phyloP scores from a whole-genome alignment of 495 filamentous ascomycete species.

The Talaromyces stipitatus region DNA sequence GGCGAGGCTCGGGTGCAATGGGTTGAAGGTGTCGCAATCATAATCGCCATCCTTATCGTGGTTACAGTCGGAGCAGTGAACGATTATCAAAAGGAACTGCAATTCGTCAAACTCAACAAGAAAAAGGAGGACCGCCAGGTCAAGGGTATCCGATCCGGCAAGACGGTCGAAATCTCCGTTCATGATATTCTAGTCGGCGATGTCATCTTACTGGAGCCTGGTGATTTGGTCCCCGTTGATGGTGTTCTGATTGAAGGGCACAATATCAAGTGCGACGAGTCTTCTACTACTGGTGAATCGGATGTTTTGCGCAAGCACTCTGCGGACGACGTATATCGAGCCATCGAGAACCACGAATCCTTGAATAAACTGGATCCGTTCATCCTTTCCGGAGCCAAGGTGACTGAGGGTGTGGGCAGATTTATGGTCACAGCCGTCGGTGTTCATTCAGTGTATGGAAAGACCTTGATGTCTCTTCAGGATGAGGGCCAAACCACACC shows the following conservation, averaged over 20 bases:
- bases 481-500: constrained; percentile 89
- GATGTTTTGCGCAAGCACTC: constrained; percentile 67
- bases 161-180: constrained; percentile 67
- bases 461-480: constrained; percentile 87
- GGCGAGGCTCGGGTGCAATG: constrained; percentile 60
- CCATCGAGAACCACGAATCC: constrained; percentile 67
- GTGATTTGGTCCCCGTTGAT: constrained; percentile 78
- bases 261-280: constrained; percentile 74
- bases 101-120: constrained; percentile 62
- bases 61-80: constrained; percentile 61
- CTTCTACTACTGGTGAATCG: constrained; percentile 78
- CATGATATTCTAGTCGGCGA: constrained; percentile 80
- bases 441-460: constrained; percentile 81
- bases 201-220: constrained; percentile 76
- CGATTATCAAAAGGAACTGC: constrained; percentile 67
- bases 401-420: constrained; percentile 83
- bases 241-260: constrained; percentile 68
- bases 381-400: constrained; percentile 85
- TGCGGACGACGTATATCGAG: constrained; percentile 70
- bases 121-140: constrained; percentile 66
- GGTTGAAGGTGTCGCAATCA: constrained; percentile 70
- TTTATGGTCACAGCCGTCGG: constrained; percentile 85
- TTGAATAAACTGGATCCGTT: constrained; percentile 88
- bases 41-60: constrained; percentile 62
- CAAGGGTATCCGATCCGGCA: constrained; percentile 71